phyloP scores from a whole-genome alignment of 2,329 filamentous ascomycete species.

The Monilinia aucupariae region DNA sequence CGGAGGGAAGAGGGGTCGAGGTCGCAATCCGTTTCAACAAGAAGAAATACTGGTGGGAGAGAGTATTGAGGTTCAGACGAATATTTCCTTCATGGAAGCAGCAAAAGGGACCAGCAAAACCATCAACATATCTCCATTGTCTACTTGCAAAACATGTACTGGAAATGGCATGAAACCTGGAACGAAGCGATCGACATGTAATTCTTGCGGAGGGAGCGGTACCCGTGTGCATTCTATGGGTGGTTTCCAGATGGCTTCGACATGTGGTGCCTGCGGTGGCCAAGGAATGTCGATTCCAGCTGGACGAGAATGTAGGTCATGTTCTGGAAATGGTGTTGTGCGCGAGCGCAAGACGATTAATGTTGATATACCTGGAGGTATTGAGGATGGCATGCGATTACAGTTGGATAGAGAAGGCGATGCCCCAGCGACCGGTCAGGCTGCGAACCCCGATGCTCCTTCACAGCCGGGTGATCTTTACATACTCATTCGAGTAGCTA shows the following conservation, averaged over 20 bases:
- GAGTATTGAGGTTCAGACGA: slow-evolving; percentile 90
- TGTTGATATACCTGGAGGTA: slow-evolving; percentile 88
- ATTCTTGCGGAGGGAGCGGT: slow-evolving; percentile 78
- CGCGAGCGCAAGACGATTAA: slow-evolving; percentile 77
- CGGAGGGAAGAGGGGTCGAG: slow-evolving; percentile 41
- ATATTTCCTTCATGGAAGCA: slow-evolving; percentile 91
- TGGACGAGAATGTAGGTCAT: slow-evolving; percentile 75
- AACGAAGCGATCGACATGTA: slow-evolving; percentile 66
- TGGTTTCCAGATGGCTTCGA: slow-evolving; percentile 93
- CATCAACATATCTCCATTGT: slow-evolving; percentile 78
- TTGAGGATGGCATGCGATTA: slow-evolving; percentile 94
- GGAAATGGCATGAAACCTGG: slow-evolving; percentile 83
- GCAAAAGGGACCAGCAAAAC: slow-evolving; percentile 86
- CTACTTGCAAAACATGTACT: slow-evolving; percentile 73
- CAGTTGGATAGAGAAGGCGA: slow-evolving; percentile 83
- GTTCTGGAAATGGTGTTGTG: slow-evolving; percentile 76
- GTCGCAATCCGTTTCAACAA: slow-evolving; percentile 64
- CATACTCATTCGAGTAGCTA: slow-evolving; percentile 81
- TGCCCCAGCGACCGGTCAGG: slow-evolving; percentile 68
- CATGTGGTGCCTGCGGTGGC: slow-evolving; percentile 76
- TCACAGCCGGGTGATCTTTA: slow-evolving; percentile 83
- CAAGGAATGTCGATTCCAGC: slow-evolving; percentile 69
- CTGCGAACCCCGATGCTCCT: slow-evolving; percentile 55
- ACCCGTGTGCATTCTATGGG: slow-evolving; percentile 85
- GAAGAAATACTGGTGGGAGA: slow-evolving; percentile 83